phyloP scores from a whole-genome alignment of 768 basidiomycete genomes.

The Tylopilus sp. region DNA sequence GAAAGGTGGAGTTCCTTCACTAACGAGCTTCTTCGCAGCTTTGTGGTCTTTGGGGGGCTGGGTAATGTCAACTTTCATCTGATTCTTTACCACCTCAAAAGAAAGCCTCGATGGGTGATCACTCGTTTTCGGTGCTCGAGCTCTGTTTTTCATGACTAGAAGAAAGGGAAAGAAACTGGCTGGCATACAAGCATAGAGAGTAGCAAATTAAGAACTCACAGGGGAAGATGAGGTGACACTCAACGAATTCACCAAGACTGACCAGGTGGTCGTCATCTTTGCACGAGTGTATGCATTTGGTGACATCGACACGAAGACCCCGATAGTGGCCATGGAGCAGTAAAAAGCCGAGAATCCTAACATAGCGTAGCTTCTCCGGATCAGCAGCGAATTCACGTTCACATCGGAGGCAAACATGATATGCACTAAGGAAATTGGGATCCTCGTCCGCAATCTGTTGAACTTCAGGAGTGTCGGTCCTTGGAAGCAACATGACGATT shows the following conservation, averaged over 20 bases:
- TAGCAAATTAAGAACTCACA: neutral
- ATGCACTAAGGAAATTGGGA: neutral
- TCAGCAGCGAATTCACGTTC: neutral
- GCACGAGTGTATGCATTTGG: conserved; percentile 2
- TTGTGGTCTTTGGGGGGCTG: neutral
- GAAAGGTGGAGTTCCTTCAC: neutral
- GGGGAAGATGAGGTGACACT: conserved; percentile 1
- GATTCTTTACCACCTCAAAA: conserved; percentile 7
- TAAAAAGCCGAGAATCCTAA: conserved; percentile 7
- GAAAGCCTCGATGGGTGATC: conserved; percentile 15
- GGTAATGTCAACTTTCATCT: neutral
- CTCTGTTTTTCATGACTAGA: conserved; percentile 14
- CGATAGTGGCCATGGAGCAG: conserved; percentile 4
- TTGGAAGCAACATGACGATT: too few relatives aligned
- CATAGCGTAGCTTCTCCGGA: neutral
- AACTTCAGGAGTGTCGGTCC: neutral
- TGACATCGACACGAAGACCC: conserved; percentile 1
- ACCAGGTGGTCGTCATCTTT: neutral
- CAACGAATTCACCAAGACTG: conserved; percentile 2
- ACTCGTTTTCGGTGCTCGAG: conserved; percentile 18
- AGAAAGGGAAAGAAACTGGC: neutral
- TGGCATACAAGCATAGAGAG: neutral
- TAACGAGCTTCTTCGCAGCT: conserved; percentile 5
- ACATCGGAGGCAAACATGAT: too few relatives aligned
- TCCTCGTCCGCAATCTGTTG: neutral